Evolutionary conservation across 768 basidiomycete genomes (phyloP).

Genomic region (Lanmaoa pseudosensibilis): DNA sequence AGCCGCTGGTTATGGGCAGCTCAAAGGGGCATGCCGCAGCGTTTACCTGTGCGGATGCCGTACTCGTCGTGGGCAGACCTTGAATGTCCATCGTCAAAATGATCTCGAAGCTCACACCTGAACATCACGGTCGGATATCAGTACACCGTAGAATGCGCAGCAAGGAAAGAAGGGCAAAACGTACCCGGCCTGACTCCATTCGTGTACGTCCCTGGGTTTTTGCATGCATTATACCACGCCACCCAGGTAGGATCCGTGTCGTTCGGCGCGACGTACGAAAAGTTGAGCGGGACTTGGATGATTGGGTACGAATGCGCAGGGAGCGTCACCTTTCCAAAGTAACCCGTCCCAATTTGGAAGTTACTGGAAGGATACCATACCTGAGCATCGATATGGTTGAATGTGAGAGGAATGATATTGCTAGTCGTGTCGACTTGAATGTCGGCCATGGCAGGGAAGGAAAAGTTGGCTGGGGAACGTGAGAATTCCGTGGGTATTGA

Average conservation of each 20-base stretch:
- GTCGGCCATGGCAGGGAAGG: constrained; percentile 75
- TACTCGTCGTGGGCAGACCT: constrained; percentile 58
- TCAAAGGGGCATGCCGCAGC: constrained; percentile 72
- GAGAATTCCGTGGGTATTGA: constrained; percentile 65
- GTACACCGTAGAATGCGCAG: neutral
- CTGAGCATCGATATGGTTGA: constrained; percentile 63
- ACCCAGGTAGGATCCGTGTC: constrained; percentile 80
- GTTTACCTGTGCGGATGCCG: constrained; percentile 55
- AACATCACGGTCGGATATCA: constrained; percentile 7
- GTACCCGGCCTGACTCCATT: constrained; percentile 59
- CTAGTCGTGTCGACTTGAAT: constrained; percentile 73
- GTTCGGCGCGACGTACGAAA: constrained; percentile 80
- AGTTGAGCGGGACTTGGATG: constrained; percentile 75
- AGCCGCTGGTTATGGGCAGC: constrained; percentile 53
- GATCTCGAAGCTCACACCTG: constrained; percentile 61
- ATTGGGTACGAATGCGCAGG: constrained; percentile 66
- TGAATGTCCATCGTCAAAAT: constrained; percentile 65
- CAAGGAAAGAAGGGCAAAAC: constrained; percentile 29
- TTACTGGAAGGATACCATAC: constrained; percentile 70
- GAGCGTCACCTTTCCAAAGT: constrained; percentile 55
- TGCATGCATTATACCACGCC: constrained; percentile 78
- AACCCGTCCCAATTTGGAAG: constrained; percentile 66
- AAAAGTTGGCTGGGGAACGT: constrained; percentile 83
- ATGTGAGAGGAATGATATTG: constrained; percentile 77
- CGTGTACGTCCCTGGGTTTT: constrained; percentile 50